Evolutionary conservation across 139 green algal genomes (phyloP), one percentile per base, ranked within the genome.

Genomic region (Picochlorum sp.): DNA sequence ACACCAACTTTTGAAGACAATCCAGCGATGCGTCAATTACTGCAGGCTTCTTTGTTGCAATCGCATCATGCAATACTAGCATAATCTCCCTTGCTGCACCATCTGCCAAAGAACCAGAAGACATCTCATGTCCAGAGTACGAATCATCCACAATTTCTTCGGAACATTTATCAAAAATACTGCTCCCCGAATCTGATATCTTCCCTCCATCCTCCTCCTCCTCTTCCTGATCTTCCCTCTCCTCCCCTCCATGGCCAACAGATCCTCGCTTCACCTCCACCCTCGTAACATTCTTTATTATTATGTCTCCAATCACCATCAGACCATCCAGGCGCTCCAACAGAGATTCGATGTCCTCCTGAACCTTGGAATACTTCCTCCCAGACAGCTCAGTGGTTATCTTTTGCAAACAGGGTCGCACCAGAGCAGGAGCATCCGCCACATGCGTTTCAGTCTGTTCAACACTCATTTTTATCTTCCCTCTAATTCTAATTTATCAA

Each of bases 1-100:
- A 83, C 2, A 98, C 81, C 45, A 98, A 78, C 75, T 89, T 85
- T 74, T 98, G 92, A 4, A 98, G 67, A 38, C 81, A 87, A 77
- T 96, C 88, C 60, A 97, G 69, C 1, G 84, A 72, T 8, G 86
- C 57, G 66, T 96, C 91, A 16, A 94, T 77, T 38, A 97, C 69
- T 51, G 78, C 63, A 4, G 84, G 63, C 47, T 76, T 77, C 16
- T 78, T 71, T 6, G 86, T 95, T 32, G 86, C 81, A 2, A 95
- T 69, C 4, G 84, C 82, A 47, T 85, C 55, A 3, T 70, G 64
- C 69, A 90, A 69, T 13, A 88, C 74, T 5, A 65, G 58, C 66
- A 88, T 52, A 49, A 88, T 65, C 58, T 74, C 80, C 26, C 5
- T 2, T 20, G 23, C n/a, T 54, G 50, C 41, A 50, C 49, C 38